Evolutionary conservation across 768 basidiomycete genomes (phyloP), one percentile per base, ranked within the genome.

Genomic region (Pleurotus salmoneostramineus): DNA sequence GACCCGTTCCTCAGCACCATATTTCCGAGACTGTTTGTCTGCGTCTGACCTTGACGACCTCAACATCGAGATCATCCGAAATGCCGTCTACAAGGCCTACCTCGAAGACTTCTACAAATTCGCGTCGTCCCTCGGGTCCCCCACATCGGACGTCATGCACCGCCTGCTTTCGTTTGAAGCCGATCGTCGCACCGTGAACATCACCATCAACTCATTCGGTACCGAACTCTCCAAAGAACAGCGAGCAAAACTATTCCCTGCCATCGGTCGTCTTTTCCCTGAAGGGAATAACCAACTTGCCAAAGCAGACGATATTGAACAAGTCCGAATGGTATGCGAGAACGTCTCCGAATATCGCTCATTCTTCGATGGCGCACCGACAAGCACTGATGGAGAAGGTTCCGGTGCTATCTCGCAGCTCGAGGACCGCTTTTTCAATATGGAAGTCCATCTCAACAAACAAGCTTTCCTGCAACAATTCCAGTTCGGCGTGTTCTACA

Each of bases 41-140:
- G 96, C 97, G 14, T 85, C 91, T 45, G 97, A 99, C 70, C 84
- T 99, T 48, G 97, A 99, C 69, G 97, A 98, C 70, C 86, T 98
- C 58, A 98, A 99, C 78, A 98, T 99, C 67, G 97, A 99, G 77
- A 97, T 99, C 74, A 95, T 99, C 73, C 93, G 97, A 45, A 98
- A 98, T 75, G 95, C 96, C 1, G 89, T 99, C 36, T 98, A 98
- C 83, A 98, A 97, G 72, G 89, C 95, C 14, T 99, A 99, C 74
- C 88, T 99, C 58, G 96, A 98, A 70, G 97, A 99, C 72, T 99
- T 99, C 71, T 84, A 95, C 76, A 71, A 80, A 62, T 98, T 89
- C 73, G 90, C 87, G 68, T 74, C 80, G 47, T 84, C 88, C 6
- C 76, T 98, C 35, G 89, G 93, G 43, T 81, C 84, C 7, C 92